Evolutionary conservation across 116 monocot genomes (phyloP).

Genomic region (Iris pallida): DNA sequence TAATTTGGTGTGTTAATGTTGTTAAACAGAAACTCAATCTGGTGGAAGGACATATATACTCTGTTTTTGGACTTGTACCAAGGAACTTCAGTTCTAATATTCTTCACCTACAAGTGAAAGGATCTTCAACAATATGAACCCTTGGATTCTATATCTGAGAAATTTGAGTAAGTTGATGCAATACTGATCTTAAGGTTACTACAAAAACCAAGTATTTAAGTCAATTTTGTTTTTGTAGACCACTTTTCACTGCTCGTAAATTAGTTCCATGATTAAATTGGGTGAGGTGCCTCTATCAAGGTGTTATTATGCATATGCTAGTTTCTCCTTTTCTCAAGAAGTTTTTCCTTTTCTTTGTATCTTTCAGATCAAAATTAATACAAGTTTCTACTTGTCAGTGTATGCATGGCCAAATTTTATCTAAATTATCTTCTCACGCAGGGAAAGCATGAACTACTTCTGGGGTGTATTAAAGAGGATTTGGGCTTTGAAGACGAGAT

Average conservation of each 20-base stretch:
- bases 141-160: conserved; percentile 20
- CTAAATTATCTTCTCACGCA: no score
- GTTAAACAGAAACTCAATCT: conserved; percentile 70
- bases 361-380: no score
- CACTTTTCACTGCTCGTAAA: conserved; percentile 66
- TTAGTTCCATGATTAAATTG: conserved; percentile 56
- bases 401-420: no score
- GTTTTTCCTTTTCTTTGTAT: neutral
- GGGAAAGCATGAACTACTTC: no score
- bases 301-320: conserved; percentile 14
- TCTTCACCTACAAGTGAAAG: conserved; percentile 79
- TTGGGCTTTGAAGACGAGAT: no score
- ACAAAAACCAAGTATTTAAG: neutral
- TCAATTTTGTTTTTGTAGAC: conserved; percentile 36
- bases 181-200: neutral
- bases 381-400: no score
- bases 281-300: conserved; percentile 79
- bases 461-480: no score
- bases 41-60: conserved; percentile 85
- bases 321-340: neutral
- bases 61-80: conserved; percentile 70
- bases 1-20: conserved; percentile 4
- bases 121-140: conserved; percentile 56
- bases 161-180: conserved; percentile 62
- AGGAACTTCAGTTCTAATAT: conserved; percentile 31